Evolutionary conservation across 2,329 filamentous ascomycete genomes (phyloP).

Genomic region (Epichloe gansuensis): DNA sequence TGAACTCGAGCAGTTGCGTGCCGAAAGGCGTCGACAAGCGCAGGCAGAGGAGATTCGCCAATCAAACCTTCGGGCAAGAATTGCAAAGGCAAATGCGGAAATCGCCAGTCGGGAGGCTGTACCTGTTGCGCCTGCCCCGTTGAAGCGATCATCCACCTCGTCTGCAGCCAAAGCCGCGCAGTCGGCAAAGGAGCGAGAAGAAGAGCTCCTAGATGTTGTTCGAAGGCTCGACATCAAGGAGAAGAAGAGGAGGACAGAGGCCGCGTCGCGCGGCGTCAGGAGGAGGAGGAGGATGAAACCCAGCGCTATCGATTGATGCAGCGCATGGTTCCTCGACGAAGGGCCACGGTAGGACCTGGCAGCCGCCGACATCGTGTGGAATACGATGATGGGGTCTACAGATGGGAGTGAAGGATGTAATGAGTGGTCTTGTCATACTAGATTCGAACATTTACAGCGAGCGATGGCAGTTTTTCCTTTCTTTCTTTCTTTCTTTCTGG

Average conservation of each 20-base stretch:
- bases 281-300: slow-evolving; percentile 25
- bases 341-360: slow-evolving; percentile 24
- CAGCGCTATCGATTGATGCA: slow-evolving; percentile 27
- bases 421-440: neutral
- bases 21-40: slow-evolving; percentile 13
- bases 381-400: slow-evolving; percentile 28
- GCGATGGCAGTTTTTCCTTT: too few relatives aligned
- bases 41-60: slow-evolving; percentile 8
- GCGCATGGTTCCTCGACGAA: slow-evolving; percentile 27
- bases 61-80: slow-evolving; percentile 16
- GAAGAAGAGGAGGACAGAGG: slow-evolving; percentile 18
- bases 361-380: slow-evolving; percentile 23
- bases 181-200: slow-evolving; percentile 10
- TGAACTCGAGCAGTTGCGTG: slow-evolving; percentile 13
- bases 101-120: slow-evolving; percentile 27
- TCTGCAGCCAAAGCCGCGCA: slow-evolving; percentile 12
- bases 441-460: too few relatives aligned
- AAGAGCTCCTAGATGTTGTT: slow-evolving; percentile 23
- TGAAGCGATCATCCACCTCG: slow-evolving; percentile 13
- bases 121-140: slow-evolving; percentile 14
- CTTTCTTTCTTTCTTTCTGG: too few relatives aligned
- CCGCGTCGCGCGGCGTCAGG: slow-evolving; percentile 12
- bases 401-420: slow-evolving; percentile 23
- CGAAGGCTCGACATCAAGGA: slow-evolving; percentile 21
- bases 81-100: slow-evolving; percentile 29